Conservation (phyloP, 129 eudicot species). For the Rutidosis leptorrhynchoides region DNA sequence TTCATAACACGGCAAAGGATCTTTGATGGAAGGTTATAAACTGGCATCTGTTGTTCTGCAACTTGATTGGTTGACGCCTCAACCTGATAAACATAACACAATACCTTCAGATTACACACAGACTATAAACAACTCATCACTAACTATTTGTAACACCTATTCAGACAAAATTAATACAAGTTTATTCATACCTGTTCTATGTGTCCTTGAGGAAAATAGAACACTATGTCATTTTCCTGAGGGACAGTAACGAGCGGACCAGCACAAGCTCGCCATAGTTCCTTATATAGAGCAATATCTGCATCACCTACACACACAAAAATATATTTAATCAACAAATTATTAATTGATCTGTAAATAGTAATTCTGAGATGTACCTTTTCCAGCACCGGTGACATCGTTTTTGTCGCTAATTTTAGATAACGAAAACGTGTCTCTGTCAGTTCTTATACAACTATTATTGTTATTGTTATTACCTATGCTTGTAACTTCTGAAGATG, state of each 20-base stretch:
- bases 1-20: conserved; percentile 81
- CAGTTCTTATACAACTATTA: conserved; percentile 21
- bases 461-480: conserved; percentile 20
- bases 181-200: conserved; percentile 76
- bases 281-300: conserved; percentile 62
- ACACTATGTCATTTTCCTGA: conserved; percentile 63
- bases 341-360: not conserved
- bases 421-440: conserved; percentile 33
- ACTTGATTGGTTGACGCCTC: conserved; percentile 91
- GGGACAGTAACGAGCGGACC: conserved; percentile 93
- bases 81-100: conserved; percentile 44
- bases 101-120: not conserved
- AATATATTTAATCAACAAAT: conserved; percentile 3
- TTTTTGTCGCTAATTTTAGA: conserved; percentile 45
- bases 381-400: conserved; percentile 51
- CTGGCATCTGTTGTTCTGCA: conserved; percentile 81
- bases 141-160: not conserved
- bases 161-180: conserved; percentile 13
- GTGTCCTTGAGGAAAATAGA: conserved; percentile 94
- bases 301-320: conserved; percentile 44
- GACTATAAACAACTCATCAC: conserved; percentile 1
- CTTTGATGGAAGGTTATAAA: conserved; percentile 78
- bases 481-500: conserved; percentile 60
- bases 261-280: conserved; percentile 91
- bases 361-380: conserved; percentile 42